Conservation (phyloP, 257 asterid genomes). For the Paraleonurus japonicus region DNA sequence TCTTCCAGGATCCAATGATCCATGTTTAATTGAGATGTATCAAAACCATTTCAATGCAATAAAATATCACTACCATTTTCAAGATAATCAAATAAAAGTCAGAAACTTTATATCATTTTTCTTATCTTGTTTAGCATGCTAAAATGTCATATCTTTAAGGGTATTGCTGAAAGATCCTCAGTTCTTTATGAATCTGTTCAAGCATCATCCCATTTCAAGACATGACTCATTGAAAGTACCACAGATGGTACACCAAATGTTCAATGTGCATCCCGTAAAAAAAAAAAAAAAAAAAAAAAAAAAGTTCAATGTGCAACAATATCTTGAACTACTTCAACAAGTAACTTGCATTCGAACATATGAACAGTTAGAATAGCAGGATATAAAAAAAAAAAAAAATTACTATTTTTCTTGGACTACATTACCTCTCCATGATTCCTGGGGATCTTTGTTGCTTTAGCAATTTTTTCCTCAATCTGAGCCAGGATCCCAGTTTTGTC, state of each 20-base stretch:
- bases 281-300: too few species aligned
- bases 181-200: neutral
- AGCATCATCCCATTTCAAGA: neutral
- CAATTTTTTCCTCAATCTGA: constrained; percentile 74
- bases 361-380: neutral
- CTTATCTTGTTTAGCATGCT: neutral
- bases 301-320: neutral
- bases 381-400: neutral
- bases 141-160: neutral
- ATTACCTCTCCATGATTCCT: constrained; percentile 80
- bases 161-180: constrained; percentile 1
- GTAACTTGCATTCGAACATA: neutral
- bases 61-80: neutral
- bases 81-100: constrained; percentile 1
- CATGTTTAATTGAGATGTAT: neutral
- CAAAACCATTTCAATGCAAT: neutral
- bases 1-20: neutral
- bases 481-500: constrained; percentile 73
- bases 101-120: neutral
- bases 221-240: neutral
- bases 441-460: constrained; percentile 78
- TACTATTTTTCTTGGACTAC: neutral
- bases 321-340: constrained; percentile 8
- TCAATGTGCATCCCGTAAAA: neutral
- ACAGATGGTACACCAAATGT: neutral